Evolutionary conservation across 345 rosid genomes (phyloP).

Genomic region (Sapria himalayana): DNA sequence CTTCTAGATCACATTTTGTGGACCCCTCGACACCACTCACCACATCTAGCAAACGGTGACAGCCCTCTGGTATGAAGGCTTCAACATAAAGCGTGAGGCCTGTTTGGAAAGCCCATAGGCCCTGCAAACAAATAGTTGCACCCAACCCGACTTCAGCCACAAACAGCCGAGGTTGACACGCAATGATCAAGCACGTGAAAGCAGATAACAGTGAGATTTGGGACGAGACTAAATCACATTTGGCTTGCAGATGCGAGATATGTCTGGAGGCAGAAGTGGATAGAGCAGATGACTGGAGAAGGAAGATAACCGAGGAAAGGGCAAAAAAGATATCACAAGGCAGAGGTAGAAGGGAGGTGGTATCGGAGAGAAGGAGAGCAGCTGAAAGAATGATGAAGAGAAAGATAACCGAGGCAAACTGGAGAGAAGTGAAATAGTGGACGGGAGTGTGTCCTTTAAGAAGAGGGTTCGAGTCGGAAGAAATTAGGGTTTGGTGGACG

Average conservation of each 20-base stretch:
- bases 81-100: constrained; percentile 80
- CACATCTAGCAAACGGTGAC: constrained; percentile 60
- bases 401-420: constrained; percentile 55
- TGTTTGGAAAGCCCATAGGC: constrained; percentile 72
- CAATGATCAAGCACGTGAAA: constrained; percentile 41
- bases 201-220: constrained; percentile 43
- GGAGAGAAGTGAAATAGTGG: constrained; percentile 63
- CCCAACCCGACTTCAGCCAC: constrained; percentile 55
- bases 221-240: constrained; percentile 49
- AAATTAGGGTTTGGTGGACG: constrained; percentile 40
- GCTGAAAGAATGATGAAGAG: constrained; percentile 59
- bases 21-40: constrained; percentile 63
- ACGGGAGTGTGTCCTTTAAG: constrained; percentile 70
- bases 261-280: constrained; percentile 47
- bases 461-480: constrained; percentile 68
- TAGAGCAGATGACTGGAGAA: constrained; percentile 45
- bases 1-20: constrained; percentile 63
- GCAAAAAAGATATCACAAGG: constrained; percentile 65
- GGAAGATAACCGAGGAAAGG: constrained; percentile 54
- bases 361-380: constrained; percentile 37
- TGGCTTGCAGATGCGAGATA: constrained; percentile 67
- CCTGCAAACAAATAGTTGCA: constrained; percentile 53
- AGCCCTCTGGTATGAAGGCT: constrained; percentile 72
- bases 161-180: constrained; percentile 43
- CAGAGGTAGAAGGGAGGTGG: constrained; percentile 43